Evolutionary conservation across 192 early-diverging fungal genomes (phyloP), one percentile per base, ranked within the genome.

Genomic region (Coemansia sp.): DNA sequence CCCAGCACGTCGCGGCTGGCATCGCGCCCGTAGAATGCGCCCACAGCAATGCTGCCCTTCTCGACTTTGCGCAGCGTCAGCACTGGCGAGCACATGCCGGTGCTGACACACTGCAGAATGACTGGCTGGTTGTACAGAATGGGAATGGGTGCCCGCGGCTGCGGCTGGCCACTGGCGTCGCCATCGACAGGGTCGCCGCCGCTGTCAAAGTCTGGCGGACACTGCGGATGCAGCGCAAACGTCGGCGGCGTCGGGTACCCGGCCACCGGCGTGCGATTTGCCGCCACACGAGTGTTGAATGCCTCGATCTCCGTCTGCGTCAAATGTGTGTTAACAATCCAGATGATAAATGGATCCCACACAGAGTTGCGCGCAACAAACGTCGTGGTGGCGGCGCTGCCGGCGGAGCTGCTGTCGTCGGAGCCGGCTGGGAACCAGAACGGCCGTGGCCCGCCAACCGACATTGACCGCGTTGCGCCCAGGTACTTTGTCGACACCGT

Each of bases 271-370:
- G 72, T 75, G 23, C 73, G 71, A 60, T 75, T 81, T 31, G 57
- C 55, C 14, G 66, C 56, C 36, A 75, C 71, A 15, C 74, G 68
- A 10, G 68, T 65, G 49, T 80, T 80, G 48, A 82, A 83, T 23
- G 83, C 83, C 21, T 89, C 87, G 48, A 75, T 74, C 26, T 87
- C 83, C 6, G 66, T 68, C 60, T 84, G 74, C 5, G 70, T 68
- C 46, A 86, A 69, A 12, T 86, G 71, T 12, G 87, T 86, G 64
- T 93, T 84, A 17, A 91, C 88, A 5, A 89, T 84, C 91, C 90
- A 94, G 47, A 96, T 88, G 34, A 89, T 84, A 70, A 93, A 94
- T 19, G 90, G 89, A 62, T 93, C 90, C 94, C 94, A 96, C n/a
- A 82, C 76, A 15, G 86, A 82, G 40, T 86, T 89, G 40, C 90